Base-by-base conservation (phyloP, 2,329 filamentous ascomycete species). In the Aspergillus pseudoterreus region DNA sequence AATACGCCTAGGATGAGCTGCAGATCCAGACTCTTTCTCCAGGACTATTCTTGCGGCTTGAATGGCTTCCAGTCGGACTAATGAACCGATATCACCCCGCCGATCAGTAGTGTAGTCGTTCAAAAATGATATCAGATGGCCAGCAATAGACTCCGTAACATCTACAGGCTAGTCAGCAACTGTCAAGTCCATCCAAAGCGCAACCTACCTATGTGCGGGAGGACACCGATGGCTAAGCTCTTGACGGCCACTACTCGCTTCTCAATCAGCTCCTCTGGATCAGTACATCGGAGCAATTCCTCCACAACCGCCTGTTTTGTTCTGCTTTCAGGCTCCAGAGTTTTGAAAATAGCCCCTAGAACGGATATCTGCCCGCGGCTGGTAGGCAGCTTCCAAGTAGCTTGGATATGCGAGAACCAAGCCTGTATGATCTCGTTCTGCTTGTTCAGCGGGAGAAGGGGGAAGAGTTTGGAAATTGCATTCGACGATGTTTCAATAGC, bases 21-120 rank as follows among this genome's bases (percentile, higher is more conserved):
- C 39, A 41, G 49, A 39, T 6, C 17, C 43, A 27, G 46, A 19
- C 32, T 58, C 49, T 35, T 60, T 63, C 27, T 59, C 53, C 12
- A 72, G 56, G 35, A 73, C 59, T 11, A 61, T 58, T 11, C 62
- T 83, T 1, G 90, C 76, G 2, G 83, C 83, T 53, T 82, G 80
- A 11, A 96, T 79, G 21, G 90, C 92, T 68, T 92, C 87, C 4
- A 92, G 75, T 3, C 94, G 82, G 4, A 95, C 87, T 47, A 92
- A 82, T 0, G 92, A 95, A 4, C 94, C 94, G 45, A 97, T 81
- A 64, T 99, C 94, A 14, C 94, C 94, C 51, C 91, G 80, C 12
- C 92, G 86, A 58, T 90, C 92, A 3, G 90, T 92, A 0, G 90
- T 95, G 64, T 97, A 97, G 66, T 99, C 92, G 58, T 92, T 87